Evolutionary conservation across 129 eudicot species (phyloP), one percentile per base, ranked within the genome.

Genomic region (Helichrysum umbraculigerum): DNA sequence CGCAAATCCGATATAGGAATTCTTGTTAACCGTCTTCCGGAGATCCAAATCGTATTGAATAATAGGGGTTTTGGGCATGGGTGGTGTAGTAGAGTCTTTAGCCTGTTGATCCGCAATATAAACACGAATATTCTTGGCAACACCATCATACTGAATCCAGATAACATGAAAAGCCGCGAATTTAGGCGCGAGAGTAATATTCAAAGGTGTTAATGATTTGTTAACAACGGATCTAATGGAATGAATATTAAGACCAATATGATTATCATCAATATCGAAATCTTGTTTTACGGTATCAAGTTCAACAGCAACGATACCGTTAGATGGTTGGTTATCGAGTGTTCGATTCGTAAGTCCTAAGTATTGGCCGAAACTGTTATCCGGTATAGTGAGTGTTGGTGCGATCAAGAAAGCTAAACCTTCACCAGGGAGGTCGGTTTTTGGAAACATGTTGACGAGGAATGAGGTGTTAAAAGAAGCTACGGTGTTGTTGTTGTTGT

Each of bases 1-100:
- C 2, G 98, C 81, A 70, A 93, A 93, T 4, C 98, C 98, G 66
- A 93, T 78, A 76, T 90, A 93, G 0, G 96, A 86, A 0, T 83
- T 0, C 68, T 72, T 59, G 7, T 33, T 25, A 4, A 90, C 86
- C 0, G 72, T 54, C 3, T 50, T 17, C 22, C 76, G 76, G 59
- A 93, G 87, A 78, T 93, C 85, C 2, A 93, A 78, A n/a, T 76
- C 22, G 2, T 66, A 42, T 28, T 44, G 25, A 1, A 93, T 62
- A 0, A 93, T 76, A 5, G 98, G 97, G 0, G 72, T 66, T 3
- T 2, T 5, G 1, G 98, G 98, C 74, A 71, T 84, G 0, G 81
- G 79, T 3, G 92, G 91, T 0, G 92, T 83, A 0, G 87, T 83
- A 0, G 47, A 83, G 0, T 17, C 2, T 30, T 6, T 35, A 0